Evolutionary conservation across 129 eudicot genomes (phyloP), one percentile per base, ranked within the genome.

Genomic region (Glebionis coronaria): DNA sequence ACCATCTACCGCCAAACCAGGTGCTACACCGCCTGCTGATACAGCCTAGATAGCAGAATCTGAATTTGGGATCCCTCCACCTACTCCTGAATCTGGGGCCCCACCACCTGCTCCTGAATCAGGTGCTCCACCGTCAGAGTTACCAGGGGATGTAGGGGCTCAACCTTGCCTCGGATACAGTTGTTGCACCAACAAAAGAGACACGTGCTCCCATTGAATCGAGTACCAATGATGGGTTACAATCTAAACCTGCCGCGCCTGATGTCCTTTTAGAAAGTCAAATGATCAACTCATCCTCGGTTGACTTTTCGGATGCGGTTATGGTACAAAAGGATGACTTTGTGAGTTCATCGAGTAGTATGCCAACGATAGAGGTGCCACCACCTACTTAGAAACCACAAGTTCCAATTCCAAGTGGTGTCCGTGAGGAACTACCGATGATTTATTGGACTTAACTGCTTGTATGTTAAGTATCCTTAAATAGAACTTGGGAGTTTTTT

Each of bases 361-460:
- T 70, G 38, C 65, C 79, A 14, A 62, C 79, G 58, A 29, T 73
- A 6, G 79, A 59, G 68, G 70, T 35, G 21, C 44, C 31, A 44
- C 58, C 44, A 12, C 68, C 77, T 25, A 9, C 82, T 27, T 83
- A 73, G 53, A 75, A 58, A 31, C 76, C 80, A 19, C 68, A 65
- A 40, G 65, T 29, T 56, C 78, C 83, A 64, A 70, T 44, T 56
- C 76, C 88, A 25, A 73, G 63, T 66, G 87, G 71, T 42, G 87
- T 81, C 52, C 85, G 82, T 18, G 63, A 79, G 5, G 91, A 80
- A 68, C 80, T 76, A 59, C 61, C 82, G 1, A 79, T 89, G 84
- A 59, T 62, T 7, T 87, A 83, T 69, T 89, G 83, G 62, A 69
- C 85, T 65, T 69, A 44, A 69, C 42, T 44, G 23, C n/a, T 42